Base-by-base conservation (phyloP, 1,139 yeast species). In the Kodamaea derodonti region DNA sequence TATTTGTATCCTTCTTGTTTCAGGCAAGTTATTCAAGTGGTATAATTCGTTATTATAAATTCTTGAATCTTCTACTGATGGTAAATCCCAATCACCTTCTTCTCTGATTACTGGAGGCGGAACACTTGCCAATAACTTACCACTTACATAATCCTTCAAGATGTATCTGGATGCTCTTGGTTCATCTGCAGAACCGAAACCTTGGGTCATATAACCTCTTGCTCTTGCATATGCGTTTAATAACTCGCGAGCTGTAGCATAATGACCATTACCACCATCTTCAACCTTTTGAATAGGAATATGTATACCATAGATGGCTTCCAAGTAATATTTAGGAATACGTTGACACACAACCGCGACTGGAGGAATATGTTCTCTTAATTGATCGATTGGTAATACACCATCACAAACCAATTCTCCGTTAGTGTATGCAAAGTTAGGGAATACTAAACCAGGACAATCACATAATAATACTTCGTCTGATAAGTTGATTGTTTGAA, bases 371-470 rank as follows among this genome's bases (percentile, higher is more conserved):
- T 78, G 82, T 52, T 94, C 98, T 54, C 97, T 78, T 42, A 94
- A 72, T 62, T 94, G 98, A 65, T 94, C 98, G 51, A 94, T 92
- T 14, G 99, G 98, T 40, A 94, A 72, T 9, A 94, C 96, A 73
- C 99, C 99, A 54, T 88, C 87, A 67, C 97, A 88, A 0, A 94
- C 98, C 51, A 94, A 75, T 53, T 94, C 99, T 48, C 95, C 97
- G 53, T 90, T 88, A 17, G 97, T 86, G 56, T 85, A 85, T 14
- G 98, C 97, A 58, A 92, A 94, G 55, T 92, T 94, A 24, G 99
- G 98, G 69, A 94, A 94, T 15, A 94, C 99, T 46, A 94, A 72
- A 73, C 99, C 99, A 2, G 99, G 99, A 72, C 99, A 94, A 72
- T 94, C 99, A 64, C 98, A 92, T 35, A 94, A 71, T 47, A 87